phyloP scores from a whole-genome alignment of 1,284 basidiomycete genomes.

The Heliocybe sulcata region DNA sequence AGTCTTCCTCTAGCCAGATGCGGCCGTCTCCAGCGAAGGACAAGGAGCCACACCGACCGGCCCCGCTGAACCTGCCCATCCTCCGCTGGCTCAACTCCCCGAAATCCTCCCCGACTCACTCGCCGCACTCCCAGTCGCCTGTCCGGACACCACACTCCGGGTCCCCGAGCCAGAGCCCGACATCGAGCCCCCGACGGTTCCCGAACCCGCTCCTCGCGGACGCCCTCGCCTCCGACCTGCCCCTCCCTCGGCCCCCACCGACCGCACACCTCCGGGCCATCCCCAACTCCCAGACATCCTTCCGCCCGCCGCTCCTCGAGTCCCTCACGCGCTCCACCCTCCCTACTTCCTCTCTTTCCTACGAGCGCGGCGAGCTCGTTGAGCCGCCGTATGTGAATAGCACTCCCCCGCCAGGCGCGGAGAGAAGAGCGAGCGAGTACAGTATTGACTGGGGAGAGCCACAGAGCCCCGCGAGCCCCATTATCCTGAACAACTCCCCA shows the following conservation, averaged over 20 bases:
- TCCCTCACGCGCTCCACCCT: conserved; percentile 55
- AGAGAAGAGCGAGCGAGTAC: conserved; percentile 18
- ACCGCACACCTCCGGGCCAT: conserved; percentile 13
- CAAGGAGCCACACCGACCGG: background rate
- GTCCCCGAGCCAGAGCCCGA: background rate
- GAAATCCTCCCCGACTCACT: conserved; percentile 13
- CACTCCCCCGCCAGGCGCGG: conserved; percentile 17
- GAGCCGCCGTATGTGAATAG: conserved; percentile 7
- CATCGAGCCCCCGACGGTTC: conserved; percentile 17
- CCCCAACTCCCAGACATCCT: conserved; percentile 27
- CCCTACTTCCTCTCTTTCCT: conserved; percentile 52
- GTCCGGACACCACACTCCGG: background rate
- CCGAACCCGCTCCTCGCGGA: conserved; percentile 23
- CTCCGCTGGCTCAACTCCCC: conserved; percentile 39
- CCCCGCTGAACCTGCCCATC: conserved; percentile 23
- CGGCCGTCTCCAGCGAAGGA: background rate
- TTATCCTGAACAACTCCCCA: conserved; percentile 29
- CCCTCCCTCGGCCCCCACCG: conserved; percentile 14
- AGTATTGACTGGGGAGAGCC: conserved; percentile 11
- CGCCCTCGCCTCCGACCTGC: conserved; percentile 34
- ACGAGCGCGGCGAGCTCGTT: background rate
- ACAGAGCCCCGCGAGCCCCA: conserved; percentile 20
- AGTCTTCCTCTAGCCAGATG: background rate
- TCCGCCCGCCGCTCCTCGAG: conserved; percentile 53
- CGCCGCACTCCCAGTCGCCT: background rate